phyloP scores from a whole-genome alignment of 306 rosid species.

The Glycine tomentella region DNA sequence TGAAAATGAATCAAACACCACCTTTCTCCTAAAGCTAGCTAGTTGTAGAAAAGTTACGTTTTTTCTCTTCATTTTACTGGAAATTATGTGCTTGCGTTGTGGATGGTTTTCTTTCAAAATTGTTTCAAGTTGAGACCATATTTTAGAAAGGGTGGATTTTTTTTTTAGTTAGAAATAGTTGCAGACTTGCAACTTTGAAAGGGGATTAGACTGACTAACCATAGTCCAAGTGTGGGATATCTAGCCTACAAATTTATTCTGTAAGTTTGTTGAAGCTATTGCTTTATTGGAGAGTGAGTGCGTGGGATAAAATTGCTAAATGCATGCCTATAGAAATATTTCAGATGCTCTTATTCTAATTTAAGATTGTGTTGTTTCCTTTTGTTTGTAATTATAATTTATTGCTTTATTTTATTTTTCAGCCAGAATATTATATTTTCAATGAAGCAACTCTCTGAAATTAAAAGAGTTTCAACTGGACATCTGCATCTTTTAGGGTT shows the following conservation, averaged over 20 bases:
- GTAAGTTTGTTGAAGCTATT: slow-evolving; percentile 19
- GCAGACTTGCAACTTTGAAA: slow-evolving; percentile 2
- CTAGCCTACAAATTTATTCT: not conserved
- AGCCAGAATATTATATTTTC: slow-evolving; percentile 80
- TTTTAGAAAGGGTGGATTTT: slow-evolving; percentile 8
- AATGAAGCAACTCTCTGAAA: slow-evolving; percentile 74
- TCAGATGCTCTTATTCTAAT: slow-evolving; percentile 28
- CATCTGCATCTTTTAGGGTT: slow-evolving; percentile 86
- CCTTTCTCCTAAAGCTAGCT: not conserved
- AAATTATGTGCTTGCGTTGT: not conserved
- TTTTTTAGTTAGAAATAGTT: not conserved
- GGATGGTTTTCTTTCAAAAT: not conserved
- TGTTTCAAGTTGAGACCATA: not conserved
- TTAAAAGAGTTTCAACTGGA: slow-evolving; percentile 73
- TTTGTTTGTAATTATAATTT: slow-evolving; percentile 31
- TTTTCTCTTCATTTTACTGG: not conserved
- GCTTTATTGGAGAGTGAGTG: slow-evolving; percentile 19
- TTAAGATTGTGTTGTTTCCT: slow-evolving; percentile 39
- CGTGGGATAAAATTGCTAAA: not conserved
- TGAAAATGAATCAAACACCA: not conserved
- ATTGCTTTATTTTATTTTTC: slow-evolving; percentile 41
- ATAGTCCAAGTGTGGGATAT: not conserved
- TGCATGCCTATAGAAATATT: slow-evolving; percentile 16
- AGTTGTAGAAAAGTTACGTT: not conserved
- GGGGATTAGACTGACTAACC: not conserved